Evolutionary conservation across 306 rosid species (phyloP).

Genomic region (Geum urbanum): DNA sequence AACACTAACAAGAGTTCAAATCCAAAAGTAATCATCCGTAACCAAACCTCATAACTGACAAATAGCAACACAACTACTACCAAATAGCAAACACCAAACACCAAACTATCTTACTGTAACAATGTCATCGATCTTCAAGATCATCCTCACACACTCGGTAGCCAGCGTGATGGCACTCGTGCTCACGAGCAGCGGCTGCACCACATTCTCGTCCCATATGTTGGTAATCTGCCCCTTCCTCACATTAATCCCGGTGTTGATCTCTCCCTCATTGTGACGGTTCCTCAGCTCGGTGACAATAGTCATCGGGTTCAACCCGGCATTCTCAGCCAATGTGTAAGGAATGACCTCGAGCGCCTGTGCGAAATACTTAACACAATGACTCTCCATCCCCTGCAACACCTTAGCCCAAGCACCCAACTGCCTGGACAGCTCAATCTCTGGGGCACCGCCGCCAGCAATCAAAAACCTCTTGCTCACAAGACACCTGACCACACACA

Average conservation of each 20-base stretch:
- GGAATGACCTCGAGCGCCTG: conserved; percentile 99
- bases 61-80: conserved; percentile 11
- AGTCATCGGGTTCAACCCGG: conserved; percentile 82
- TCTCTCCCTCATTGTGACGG: conserved; percentile 92
- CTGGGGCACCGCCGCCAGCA: conserved; percentile 98
- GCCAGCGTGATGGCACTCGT: conserved; percentile 93
- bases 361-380: conserved; percentile 77
- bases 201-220: conserved; percentile 99
- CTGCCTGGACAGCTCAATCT: conserved; percentile 94
- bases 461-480: conserved; percentile 85
- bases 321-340: conserved; percentile 90
- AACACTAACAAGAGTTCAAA: conserved; percentile 12
- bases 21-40: background rate
- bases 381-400: conserved; percentile 97
- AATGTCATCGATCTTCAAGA: conserved; percentile 97
- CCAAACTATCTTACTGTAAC: conserved; percentile 74
- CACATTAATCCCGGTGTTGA: conserved; percentile 91
- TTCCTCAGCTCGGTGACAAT: conserved; percentile 98
- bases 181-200: conserved; percentile 97
- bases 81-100: conserved; percentile 4
- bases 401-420: conserved; percentile 99
- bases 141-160: conserved; percentile 96
- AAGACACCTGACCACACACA: conserved; percentile 94
- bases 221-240: conserved; percentile 99
- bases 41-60: conserved; percentile 30